Evolutionary conservation across 2,329 filamentous ascomycete species (phyloP).

Genomic region (Pseudogymnoascus sp.): DNA sequence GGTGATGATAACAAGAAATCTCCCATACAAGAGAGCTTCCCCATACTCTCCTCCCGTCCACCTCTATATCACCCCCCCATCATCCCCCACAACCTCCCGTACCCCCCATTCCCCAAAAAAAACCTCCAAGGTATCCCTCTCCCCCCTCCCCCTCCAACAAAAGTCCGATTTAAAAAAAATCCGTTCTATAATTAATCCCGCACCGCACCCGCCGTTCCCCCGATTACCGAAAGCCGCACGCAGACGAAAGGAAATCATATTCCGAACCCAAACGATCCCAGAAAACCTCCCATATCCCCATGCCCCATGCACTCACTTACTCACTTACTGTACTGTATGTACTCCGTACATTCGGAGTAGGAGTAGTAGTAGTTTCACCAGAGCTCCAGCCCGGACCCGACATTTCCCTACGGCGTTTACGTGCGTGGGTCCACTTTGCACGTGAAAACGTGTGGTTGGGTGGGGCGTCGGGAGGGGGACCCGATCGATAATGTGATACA

Average conservation of each 20-base stretch:
- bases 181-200: neutral
- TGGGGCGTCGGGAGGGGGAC: neutral
- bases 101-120: neutral
- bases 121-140: neutral
- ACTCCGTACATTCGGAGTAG: too few species aligned
- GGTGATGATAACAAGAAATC: too few species aligned
- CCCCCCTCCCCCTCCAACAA: neutral
- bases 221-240: neutral
- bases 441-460: neutral
- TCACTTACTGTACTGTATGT: too few species aligned
- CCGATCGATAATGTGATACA: neutral
- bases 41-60: neutral
- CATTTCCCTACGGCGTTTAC: neutral
- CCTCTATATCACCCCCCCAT: too few species aligned
- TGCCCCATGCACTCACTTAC: too few species aligned
- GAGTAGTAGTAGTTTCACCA: too few species aligned
- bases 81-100: too few species aligned
- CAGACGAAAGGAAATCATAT: too few species aligned
- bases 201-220: neutral
- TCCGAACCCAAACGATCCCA: too few species aligned
- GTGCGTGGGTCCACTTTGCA: neutral
- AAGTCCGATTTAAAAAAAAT: too few species aligned
- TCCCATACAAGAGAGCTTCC: too few species aligned
- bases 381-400: neutral
- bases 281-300: too few species aligned